Evolutionary conservation across 495 filamentous ascomycete species (phyloP), one percentile per base, ranked within the genome.

Genomic region (Parachaetomium inaequale): DNA sequence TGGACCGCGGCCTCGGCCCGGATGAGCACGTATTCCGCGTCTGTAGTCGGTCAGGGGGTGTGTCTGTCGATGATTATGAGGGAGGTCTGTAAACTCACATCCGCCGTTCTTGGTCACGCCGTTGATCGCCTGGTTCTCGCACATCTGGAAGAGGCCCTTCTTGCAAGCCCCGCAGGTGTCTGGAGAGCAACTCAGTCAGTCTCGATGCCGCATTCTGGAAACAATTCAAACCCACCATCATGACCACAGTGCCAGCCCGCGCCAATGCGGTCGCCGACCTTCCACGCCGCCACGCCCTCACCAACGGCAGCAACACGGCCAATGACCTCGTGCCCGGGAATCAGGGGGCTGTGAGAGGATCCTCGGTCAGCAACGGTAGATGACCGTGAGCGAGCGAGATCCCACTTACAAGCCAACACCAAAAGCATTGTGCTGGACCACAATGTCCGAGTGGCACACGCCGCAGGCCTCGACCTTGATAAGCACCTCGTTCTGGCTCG

Each of bases 361-460:
- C 21, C 14, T 21, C 12, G 4, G 46, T 63, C 7, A 63, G 25
- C 10, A 42, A 42, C 11, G 25, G 38, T 6, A 17, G 14, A 38
- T 15, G 43, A 11, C 36, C 28, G 15, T 29, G 1, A n/a, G n/a
- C n/a, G 28, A 76, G 32, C 82, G 62, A 19, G 54, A 17, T 74
- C 64, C 2, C 81, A 74, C 67, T 80, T 70, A 43, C 85, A 81
- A 82, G n/a, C 72, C 69, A 50, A 87, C 88, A 31, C 90, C 89
- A 85, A 88, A 88, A 53, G 84, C 87, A 55, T 88, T 85, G 60
- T 79, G 86, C 60, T 89, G 85, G 53, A 85, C 89, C 75, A 91
- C 88, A 15, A 89, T 82, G 67, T 93, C 90, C 23, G 85, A 89
- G 36, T 85, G 88, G 73, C 90, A 92, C 19, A 93, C 86, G 66